Base-by-base conservation (phyloP, 495 filamentous ascomycete genomes). In the Neurospora sp. region DNA sequence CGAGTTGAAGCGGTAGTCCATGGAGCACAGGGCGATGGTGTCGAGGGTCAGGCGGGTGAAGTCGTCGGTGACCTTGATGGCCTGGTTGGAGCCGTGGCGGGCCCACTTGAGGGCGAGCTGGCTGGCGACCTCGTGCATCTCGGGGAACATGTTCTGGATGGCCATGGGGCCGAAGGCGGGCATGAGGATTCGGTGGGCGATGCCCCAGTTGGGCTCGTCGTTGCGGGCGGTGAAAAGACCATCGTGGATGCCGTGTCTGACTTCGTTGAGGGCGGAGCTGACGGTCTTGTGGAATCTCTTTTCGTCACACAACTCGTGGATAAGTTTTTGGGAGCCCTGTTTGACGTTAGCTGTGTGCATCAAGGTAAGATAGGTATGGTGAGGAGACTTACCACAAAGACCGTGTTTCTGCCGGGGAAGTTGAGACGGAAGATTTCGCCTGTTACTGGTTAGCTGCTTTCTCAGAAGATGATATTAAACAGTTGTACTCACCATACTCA, bases 41-140 rank as follows among this genome's bases (percentile, higher is more conserved):
- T 94, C 91, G 14, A 94, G 84, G 3, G 91, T 90, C 45, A 94
- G 79, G 10, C 91, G 87, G 3, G 92, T 94, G 73, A 94, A 93
- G 78, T 93, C 90, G n/a, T 90, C 90, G 0, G 88, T 85, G 2
- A 88, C 87, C 37, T 81, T 79, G 74, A 94, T 92, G 20, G 85
- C 81, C 20, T 84, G 74, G 3, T 82, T 76, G 0, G 88, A 79
- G 0, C 91, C 92, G 73, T 87, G 84, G 38, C 91, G 87, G 18
- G 89, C 91, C 90, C 91, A 94, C 80, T 93, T 93, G 74, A 92
- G 84, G 10, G 87, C 85, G n/a, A 94, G 82, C 73, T 95, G 91
- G 1, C 81, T 82, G 0, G 89, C 85, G 68, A 93, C 88, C 76
- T 93, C 92, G 72, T 91, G 88, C 91, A 94, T 94, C 71, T 91